Evolutionary conservation across 2,329 filamentous ascomycete genomes (phyloP), one percentile per base, ranked within the genome.

Genomic region (Alternaria rosae): DNA sequence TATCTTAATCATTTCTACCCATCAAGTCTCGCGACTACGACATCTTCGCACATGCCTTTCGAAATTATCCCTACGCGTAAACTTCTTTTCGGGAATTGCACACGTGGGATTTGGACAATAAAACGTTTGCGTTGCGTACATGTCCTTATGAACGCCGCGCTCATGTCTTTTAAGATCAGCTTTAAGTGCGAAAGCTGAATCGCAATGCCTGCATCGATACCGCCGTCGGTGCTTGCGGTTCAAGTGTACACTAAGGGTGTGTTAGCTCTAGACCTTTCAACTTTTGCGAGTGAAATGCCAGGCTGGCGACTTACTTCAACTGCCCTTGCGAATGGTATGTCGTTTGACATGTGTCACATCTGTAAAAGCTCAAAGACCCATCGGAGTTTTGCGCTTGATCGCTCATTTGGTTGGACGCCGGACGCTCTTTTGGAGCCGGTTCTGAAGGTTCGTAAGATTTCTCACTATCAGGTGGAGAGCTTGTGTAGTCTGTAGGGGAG

Each of bases 171-270:
- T 56, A 25, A 68, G 61, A 26, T 68, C 67, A n/a, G 59, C 64
- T 17, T 64, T 62, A 1, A 68, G 54, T 12, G 60, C 48, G 21
- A 65, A 68, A 11, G 48, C 52, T 6, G 47, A 51, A 6, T n/a
- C 12, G 54, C 63, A 70, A 23, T 53, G 35, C 11, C 41, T 6
- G 52, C 65, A 70, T 21, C 41, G 50, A 51, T 61, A 67, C 15
- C 59, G 64, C 5, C 64, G 64, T 20, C 52, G 47, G 47, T 69
- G 66, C 47, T 67, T 69, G 35, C 60, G 62, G 52, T 67, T 64
- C 25, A 67, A 54, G 26, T 67, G 68, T 6, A 61, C 57, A 35
- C 60, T 68, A 32, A 6, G 38, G n/a, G 9, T 13, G 12, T 35
- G 25, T 55, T 42, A 51, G 26, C 38, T 23, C 20, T 6, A 15